Evolutionary conservation across 1,284 basidiomycete species (phyloP).

Genomic region (Vanrija sp.): DNA sequence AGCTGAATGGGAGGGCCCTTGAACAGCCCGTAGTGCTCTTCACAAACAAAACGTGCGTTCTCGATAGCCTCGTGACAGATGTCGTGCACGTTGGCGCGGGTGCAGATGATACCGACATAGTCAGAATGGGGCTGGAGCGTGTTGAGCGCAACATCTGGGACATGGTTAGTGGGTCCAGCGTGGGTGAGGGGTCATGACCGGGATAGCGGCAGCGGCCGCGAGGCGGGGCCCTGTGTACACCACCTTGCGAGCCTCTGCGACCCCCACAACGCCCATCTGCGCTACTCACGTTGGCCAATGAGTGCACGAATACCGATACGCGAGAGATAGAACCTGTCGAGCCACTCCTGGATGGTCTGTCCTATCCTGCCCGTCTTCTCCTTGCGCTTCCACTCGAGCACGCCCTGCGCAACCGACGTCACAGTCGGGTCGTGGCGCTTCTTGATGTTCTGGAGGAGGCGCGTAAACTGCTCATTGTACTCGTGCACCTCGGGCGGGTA

Average conservation of each 20-base stretch:
- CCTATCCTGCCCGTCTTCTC: constrained; percentile 54
- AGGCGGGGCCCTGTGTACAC: neutral
- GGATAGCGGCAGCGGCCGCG: neutral
- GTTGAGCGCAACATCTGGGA: constrained; percentile 81
- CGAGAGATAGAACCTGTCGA: constrained; percentile 96
- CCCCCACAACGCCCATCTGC: neutral
- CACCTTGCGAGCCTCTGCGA: no score
- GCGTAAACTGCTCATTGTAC: constrained; percentile 90
- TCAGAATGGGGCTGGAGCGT: constrained; percentile 80
- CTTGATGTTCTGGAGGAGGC: constrained; percentile 84
- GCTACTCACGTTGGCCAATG: constrained; percentile 63
- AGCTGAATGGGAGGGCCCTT: constrained; percentile 94
- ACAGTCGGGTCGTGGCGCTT: constrained; percentile 95
- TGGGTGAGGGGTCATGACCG: neutral
- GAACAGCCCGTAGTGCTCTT: constrained; percentile 94
- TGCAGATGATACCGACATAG: constrained; percentile 99
- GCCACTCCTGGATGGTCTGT: constrained; percentile 87
- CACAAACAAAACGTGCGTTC: constrained; percentile 96
- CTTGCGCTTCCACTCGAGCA: constrained; percentile 60
- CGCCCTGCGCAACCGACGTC: constrained; percentile 88
- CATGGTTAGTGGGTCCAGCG: constrained; percentile 2
- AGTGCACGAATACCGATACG: constrained; percentile 95
- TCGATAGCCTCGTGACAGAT: constrained; percentile 97
- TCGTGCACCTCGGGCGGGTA: constrained; percentile 94
- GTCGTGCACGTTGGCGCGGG: constrained; percentile 89